Evolutionary conservation across 1,284 basidiomycete genomes (phyloP), one percentile per base, ranked within the genome.

Genomic region (Pseudozyma pruni): DNA sequence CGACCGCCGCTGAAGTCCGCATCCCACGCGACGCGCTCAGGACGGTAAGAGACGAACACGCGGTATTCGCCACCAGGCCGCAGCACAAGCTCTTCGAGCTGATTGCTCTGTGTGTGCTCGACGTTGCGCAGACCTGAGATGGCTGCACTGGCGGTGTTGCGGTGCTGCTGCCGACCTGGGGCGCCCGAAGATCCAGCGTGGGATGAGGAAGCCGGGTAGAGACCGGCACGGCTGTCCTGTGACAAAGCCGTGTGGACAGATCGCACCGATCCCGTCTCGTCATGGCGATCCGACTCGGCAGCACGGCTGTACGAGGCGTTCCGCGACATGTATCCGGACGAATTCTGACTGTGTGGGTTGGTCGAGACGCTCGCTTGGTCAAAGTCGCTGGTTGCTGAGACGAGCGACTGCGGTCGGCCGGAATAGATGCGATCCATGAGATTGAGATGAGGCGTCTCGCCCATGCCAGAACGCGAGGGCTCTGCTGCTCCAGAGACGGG

Each of bases 51-150:
- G 7, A 85, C 84, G 34, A 84, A 82, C 11, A 86, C 79, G n/a
- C 85, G 79, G 60, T 85, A 85, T 64, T 85, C 84, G 16, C 83
- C 84, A 10, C 85, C 85, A 2, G 85, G 85, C 7, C 84, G 77
- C 67, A 85, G 83, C 20, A 85, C 81, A n/a, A 86, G 75, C 68
- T 86, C 85, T 62, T 86, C 85, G 17, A 86, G 81, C 57, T 84
- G 84, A 46, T 80, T 80, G 58, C 69, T 75, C 45, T 81, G 79
- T 16, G 72, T 68, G 48, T 81, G 76, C 50, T 81, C 81, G 5
- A 64, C 70, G 41, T 70, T 61, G 25, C 78, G 74, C 13, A 81
- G 62, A 6, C 70, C 70, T 3, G 64, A 68, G 3, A 72, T 42
- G 23, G 60, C 56, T 10, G 60, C 64, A 23, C 56, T 53, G 16